Base-by-base conservation (phyloP, 1,284 basidiomycete genomes). In the Rhodotorula mucilaginosa region DNA sequence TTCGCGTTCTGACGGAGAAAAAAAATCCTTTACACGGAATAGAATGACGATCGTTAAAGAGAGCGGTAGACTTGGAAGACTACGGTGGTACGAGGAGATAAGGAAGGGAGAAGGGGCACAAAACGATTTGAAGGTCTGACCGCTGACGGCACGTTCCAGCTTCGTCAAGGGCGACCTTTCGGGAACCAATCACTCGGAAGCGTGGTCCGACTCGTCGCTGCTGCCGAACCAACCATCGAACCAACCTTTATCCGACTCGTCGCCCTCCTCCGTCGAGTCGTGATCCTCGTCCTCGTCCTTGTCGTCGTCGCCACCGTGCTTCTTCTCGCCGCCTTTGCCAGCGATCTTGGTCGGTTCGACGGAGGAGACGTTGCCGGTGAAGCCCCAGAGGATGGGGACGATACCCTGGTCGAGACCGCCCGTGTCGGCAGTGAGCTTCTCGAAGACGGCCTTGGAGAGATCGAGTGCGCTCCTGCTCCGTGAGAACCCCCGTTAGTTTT, bases 301-400 rank as follows among this genome's bases (percentile, higher is more conserved):
- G 51, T 52, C 52, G 52, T 34, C 39, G 39, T 44, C 54, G n/a
- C 13, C 54, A 15, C 26, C 21, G 12, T 56, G 26, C 54, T 56
- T 56, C n/a, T 29, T 56, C 54, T 56, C 10, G 15, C 21, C 54
- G 26, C n/a, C 54, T 16, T 56, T 52, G 21, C n/a, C 54, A 15
- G 54, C 54, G n/a, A 15, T 26, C 29, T 56, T 26, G 26, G 26
- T 8, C 12, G 54, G 26, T 16, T 15, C 51, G 44, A 16, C 12
- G 7, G 58, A 26, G 16, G 65, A 54, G 21, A 23, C 39, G 44
- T 63, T 61, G 15, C 67, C 70, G 19, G 64, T 68, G 26, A 63
- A 66, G 18, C 70, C 70, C 70, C 70, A 72, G 0, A 69, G 26
- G 46, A 72, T 2, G 16, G 47, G 10, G n/a, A 72, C 19, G 49